Percentiles rank a stretch among this genome's conserved stretches.
Evolutionary conservation across 192 early-diverging fungal species (phyloP).

Genomic region (Dissophora ornata): DNA sequence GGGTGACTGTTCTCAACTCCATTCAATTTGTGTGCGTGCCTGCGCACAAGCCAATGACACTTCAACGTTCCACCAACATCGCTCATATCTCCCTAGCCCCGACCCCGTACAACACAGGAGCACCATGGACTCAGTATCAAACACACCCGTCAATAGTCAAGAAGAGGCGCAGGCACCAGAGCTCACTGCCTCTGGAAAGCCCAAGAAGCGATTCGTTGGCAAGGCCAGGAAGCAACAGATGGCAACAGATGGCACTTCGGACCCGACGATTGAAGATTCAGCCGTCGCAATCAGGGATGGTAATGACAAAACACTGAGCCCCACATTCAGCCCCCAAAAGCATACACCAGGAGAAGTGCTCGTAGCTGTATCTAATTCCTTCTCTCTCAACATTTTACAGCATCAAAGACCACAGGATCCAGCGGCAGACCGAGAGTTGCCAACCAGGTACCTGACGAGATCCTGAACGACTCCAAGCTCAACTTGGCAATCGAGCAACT

Average conservation of each 20-base stretch:
- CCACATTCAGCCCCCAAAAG: no score
- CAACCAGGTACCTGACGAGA: constrained; percentile 88
- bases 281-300: constrained; percentile 61
- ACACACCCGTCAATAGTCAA: not conserved
- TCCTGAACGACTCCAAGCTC: constrained; percentile 81
- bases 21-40: no score
- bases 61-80: not conserved
- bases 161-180: constrained; percentile 14
- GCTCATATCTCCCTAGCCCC: not conserved
- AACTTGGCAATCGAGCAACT: constrained; percentile 89
- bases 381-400: not conserved
- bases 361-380: no score
- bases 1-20: constrained; percentile 22
- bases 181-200: constrained; percentile 51
- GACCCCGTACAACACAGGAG: not conserved
- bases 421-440: constrained; percentile 57
- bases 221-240: constrained; percentile 50
- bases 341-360: no score
- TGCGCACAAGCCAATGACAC: constrained; percentile 1
- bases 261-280: constrained; percentile 61
- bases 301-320: constrained; percentile 11
- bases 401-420: constrained; percentile 24
- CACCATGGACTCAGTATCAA: constrained; percentile 10
- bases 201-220: constrained; percentile 65
- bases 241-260: constrained; percentile 6